These are phyloP conservation scores for Auricularia cornea DNA, from an alignment of 768 basidiomycete genomes.

Conservation along the genomic window DNA sequence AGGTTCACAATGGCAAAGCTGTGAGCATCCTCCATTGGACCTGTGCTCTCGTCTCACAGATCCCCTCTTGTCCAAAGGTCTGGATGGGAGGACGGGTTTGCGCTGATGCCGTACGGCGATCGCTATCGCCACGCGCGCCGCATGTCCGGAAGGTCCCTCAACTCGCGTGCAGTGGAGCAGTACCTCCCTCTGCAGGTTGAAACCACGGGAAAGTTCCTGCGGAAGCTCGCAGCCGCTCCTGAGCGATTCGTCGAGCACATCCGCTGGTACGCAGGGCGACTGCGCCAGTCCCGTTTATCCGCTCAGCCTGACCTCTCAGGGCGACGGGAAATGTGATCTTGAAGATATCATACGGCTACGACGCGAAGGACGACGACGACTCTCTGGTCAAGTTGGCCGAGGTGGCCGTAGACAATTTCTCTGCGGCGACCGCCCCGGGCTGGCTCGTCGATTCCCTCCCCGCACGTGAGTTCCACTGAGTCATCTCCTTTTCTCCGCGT, in stretches of 20 bases:
- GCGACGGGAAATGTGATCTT: slow-evolving; percentile 6
- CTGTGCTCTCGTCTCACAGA: no score
- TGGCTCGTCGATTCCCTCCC: slow-evolving; percentile 3
- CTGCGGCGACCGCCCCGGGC: background rate
- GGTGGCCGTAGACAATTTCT: background rate
- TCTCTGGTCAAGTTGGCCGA: slow-evolving; percentile 6
- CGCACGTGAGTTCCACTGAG: background rate
- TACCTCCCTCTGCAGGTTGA: background rate
- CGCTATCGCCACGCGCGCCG: background rate
- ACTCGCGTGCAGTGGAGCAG: background rate
- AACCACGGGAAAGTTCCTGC: background rate
- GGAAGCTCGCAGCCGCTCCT: background rate
- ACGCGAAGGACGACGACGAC: slow-evolving; percentile 12
- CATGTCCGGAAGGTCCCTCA: background rate
- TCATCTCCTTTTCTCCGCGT: background rate
- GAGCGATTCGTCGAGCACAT: background rate
- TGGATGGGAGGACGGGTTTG: background rate
- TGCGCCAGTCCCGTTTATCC: background rate
- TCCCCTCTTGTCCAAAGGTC: background rate
- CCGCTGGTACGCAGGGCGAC: background rate
- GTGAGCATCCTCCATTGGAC: background rate
- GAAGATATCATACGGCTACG: slow-evolving; percentile 16
- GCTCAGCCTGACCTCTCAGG: background rate
- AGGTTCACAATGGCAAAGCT: background rate
- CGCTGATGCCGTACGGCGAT: background rate